phyloP scores from a whole-genome alignment of 148 eudicot genomes.

The Amaranthus palmeri region DNA sequence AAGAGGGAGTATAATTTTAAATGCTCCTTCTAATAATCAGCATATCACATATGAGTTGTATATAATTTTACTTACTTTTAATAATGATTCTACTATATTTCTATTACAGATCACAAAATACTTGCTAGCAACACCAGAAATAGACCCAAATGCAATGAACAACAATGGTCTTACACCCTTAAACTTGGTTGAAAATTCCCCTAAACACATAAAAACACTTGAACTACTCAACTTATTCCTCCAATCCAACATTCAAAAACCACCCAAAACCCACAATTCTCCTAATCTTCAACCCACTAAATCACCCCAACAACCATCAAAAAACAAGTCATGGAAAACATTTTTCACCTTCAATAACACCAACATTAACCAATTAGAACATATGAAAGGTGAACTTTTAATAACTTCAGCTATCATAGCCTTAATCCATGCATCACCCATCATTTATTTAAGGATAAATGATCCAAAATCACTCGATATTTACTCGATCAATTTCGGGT shows the following conservation, averaged over 20 bases:
- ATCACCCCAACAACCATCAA: background rate
- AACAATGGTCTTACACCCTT: slow-evolving; percentile 31
- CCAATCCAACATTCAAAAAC: slow-evolving; percentile 11
- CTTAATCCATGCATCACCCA: slow-evolving; percentile 17
- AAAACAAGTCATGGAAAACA: slow-evolving; percentile 21
- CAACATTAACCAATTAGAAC: slow-evolving; percentile 8
- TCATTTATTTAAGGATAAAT: slow-evolving; percentile 15
- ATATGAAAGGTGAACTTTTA: slow-evolving; percentile 22
- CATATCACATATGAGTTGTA: too few species aligned
- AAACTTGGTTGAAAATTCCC: slow-evolving; percentile 34
- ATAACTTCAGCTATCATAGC: slow-evolving; percentile 23
- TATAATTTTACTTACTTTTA: background rate
- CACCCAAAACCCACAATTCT: too few species aligned
- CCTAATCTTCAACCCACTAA: background rate
- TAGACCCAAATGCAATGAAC: slow-evolving; percentile 22
- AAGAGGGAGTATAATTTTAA: too few species aligned
- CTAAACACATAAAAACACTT: slow-evolving; percentile 33
- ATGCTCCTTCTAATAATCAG: too few species aligned
- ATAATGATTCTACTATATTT: background rate
- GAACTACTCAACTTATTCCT: slow-evolving; percentile 29
- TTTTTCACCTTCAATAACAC: slow-evolving; percentile 21
- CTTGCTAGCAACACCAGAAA: slow-evolving; percentile 18
- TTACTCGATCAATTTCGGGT: slow-evolving; percentile 1
- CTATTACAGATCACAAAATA: slow-evolving; percentile 28
- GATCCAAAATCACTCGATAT: slow-evolving; percentile 2